Percentiles rank a stretch among this genome's conserved stretches.
phyloP scores from a whole-genome alignment of 1,284 basidiomycete genomes.

The Ganoderma leucocontextum region DNA sequence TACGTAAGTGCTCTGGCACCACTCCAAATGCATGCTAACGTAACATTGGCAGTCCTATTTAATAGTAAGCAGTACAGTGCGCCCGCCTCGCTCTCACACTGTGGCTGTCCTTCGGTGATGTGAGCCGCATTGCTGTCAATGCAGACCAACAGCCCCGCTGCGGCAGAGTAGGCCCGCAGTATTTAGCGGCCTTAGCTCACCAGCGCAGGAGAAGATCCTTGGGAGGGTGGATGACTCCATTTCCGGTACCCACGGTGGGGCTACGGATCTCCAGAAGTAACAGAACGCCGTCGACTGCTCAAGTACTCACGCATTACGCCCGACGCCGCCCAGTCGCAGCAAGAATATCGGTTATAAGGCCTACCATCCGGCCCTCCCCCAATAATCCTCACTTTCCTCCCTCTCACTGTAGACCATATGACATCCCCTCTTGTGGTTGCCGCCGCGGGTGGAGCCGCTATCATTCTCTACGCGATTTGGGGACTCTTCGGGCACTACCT shows the following conservation, averaged over 20 bases:
- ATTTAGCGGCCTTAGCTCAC: background rate
- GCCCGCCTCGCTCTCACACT: background rate
- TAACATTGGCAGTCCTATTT: background rate
- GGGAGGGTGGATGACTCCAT: background rate
- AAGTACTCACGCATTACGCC: background rate
- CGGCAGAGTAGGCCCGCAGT: conserved; percentile 3
- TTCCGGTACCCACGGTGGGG: background rate
- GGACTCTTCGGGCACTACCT: background rate
- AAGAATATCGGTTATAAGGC: background rate
- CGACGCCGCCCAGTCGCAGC: background rate
- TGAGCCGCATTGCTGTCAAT: background rate
- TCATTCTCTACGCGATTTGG: background rate
- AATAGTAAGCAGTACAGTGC: background rate
- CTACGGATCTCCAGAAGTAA: background rate
- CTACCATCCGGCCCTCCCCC: background rate
- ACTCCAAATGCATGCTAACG: background rate
- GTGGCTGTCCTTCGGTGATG: background rate
- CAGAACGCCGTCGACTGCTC: background rate
- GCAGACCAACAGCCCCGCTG: background rate
- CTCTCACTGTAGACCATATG: background rate
- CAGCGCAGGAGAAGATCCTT: too few relatives aligned
- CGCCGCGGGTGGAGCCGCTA: background rate
- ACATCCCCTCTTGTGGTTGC: background rate
- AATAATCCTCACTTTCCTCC: background rate
- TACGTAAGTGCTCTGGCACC: background rate